Evolutionary conservation across 495 filamentous ascomycete genomes (phyloP).

Genomic region (Collariella sp.): DNA sequence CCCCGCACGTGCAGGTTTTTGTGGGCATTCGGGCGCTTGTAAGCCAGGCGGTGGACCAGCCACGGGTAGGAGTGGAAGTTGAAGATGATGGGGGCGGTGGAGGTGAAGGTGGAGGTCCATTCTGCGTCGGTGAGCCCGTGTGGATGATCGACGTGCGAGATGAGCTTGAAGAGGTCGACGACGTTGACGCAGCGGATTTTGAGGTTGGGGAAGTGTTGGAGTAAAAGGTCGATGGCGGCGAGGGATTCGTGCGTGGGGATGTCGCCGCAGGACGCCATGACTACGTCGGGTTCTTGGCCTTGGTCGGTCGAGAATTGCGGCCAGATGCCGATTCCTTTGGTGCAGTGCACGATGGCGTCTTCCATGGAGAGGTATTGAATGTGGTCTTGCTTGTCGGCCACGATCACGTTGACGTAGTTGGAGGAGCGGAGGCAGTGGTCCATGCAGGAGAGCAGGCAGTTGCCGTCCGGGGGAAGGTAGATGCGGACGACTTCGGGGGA

Average conservation of each 20-base stretch:
- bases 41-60: conserved; percentile 63
- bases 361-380: conserved; percentile 63
- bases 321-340: conserved; percentile 53
- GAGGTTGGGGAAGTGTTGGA: conserved; percentile 53
- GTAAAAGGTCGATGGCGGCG: conserved; percentile 57
- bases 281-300: conserved; percentile 54
- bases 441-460: conserved; percentile 58
- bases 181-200: conserved; percentile 70
- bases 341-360: conserved; percentile 59
- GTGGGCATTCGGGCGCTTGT: conserved; percentile 53
- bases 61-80: conserved; percentile 75
- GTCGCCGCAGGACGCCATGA: conserved; percentile 65
- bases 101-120: conserved; percentile 58
- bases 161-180: conserved; percentile 67
- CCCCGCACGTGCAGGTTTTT: conserved; percentile 62
- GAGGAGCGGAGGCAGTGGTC: conserved; percentile 60
- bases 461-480: conserved; percentile 67
- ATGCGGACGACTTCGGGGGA: conserved; percentile 66
- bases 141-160: conserved; percentile 53
- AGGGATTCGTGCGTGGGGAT: conserved; percentile 61
- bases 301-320: conserved; percentile 46
- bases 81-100: conserved; percentile 61
- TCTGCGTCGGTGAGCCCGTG: conserved; percentile 56
- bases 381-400: conserved; percentile 68
- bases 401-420: conserved; percentile 71